Conservation (phyloP, 257 asterid genomes). For the Solanum neorickii region DNA sequence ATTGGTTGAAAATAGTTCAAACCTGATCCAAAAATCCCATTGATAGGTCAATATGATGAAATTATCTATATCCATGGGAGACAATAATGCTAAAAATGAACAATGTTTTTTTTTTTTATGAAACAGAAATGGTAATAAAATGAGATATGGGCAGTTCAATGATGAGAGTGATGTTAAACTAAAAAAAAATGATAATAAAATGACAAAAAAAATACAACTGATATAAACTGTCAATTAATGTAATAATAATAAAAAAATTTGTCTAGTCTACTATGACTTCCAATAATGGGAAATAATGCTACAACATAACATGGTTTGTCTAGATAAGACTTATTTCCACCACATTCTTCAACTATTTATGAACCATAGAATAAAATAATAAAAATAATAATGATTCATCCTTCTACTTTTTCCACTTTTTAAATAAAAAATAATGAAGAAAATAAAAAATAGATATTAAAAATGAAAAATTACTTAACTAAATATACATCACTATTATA, state of each 20-base stretch:
- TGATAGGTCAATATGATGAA: neutral
- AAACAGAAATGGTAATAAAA: neutral
- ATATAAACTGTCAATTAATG: neutral
- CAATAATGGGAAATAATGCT: neutral
- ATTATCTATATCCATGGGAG: neutral
- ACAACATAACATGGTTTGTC: neutral
- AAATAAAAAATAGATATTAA: too few relatives aligned
- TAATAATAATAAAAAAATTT: neutral
- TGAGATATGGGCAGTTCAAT: neutral
- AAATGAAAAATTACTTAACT: too few relatives aligned
- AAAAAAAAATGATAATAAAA: neutral
- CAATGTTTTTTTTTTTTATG: neutral
- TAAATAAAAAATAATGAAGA: neutral
- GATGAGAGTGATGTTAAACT: neutral
- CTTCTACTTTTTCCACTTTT: neutral
- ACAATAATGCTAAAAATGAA: neutral
- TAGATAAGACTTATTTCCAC: neutral
- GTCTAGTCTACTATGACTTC: neutral
- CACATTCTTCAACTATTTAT: neutral
- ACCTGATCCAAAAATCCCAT: neutral
- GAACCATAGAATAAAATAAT: neutral
- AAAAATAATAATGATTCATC: neutral
- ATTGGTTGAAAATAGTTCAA: neutral
- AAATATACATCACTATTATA: too few relatives aligned
- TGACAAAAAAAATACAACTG: neutral